Evolutionary conservation across 164 flowering plant genomes (phyloP).

Genomic region (Berberis vulgaris): DNA sequence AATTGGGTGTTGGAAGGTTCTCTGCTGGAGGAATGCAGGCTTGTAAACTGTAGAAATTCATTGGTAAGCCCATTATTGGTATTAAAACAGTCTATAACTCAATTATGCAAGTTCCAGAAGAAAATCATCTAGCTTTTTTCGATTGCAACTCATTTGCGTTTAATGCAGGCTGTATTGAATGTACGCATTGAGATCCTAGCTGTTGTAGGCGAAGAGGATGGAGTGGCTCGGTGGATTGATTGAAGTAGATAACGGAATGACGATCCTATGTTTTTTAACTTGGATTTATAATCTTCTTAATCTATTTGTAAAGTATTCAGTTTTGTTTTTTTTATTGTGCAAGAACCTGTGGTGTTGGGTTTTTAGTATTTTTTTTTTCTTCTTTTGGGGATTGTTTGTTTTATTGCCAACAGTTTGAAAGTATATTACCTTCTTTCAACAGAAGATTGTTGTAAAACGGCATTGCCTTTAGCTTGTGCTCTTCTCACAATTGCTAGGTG

Average conservation of each 20-base stretch:
- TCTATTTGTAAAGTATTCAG: constrained; percentile 16
- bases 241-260: constrained; percentile 12
- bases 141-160: background rate
- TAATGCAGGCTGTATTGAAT: constrained; percentile 78
- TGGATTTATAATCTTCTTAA: constrained; percentile 9
- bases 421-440: background rate
- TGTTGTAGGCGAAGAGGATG: constrained; percentile 76
- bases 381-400: background rate
- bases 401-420: background rate
- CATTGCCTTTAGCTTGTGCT: too few relatives aligned
- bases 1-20: constrained; percentile 94
- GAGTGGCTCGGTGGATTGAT: constrained; percentile 90
- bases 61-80: constrained; percentile 33
- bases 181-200: constrained; percentile 82
- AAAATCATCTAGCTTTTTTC: too few relatives aligned
- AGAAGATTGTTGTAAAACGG: background rate
- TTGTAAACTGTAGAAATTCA: constrained; percentile 89
- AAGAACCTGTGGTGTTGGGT: background rate
- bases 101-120: too few relatives aligned
- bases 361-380: background rate
- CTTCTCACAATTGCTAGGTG: too few relatives aligned
- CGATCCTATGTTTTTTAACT: background rate
- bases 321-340: constrained; percentile 10
- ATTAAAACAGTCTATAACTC: too few relatives aligned
- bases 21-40: constrained; percentile 66